Evolutionary conservation across 768 basidiomycete species (phyloP), one percentile per base, ranked within the genome.

Genomic region (Lentinula aciculospora): DNA sequence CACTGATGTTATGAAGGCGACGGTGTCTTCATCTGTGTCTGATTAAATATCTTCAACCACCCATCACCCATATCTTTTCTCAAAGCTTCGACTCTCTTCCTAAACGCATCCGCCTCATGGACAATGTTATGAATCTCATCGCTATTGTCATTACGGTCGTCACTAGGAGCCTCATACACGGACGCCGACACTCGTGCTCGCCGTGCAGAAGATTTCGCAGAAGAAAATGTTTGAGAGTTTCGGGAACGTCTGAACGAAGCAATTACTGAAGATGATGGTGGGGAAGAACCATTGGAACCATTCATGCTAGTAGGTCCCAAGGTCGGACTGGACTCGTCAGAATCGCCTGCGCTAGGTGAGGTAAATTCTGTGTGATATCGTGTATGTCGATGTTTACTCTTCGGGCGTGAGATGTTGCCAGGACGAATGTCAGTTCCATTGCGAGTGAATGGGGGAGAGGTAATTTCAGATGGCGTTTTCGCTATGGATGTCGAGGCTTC

Each of bases 41-140:
- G 86, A 59, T 83, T 89, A 64, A 89, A 85, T 32, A 94, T 90
- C 69, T 88, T 89, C 65, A 95, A 65, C 92, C 91, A 95, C 9
- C 85, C 84, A 23, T 94, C 93, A 2, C 93, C 93, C 79, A 94
- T 92, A 65, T 95, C 93, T 59, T 83, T 79, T 69, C 90, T 85
- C 68, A 95, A 65, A 17, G 86, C 86, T 74, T 94, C 93, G 51
- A 95, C 88, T 64, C 79, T 79, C 57, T 82, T 81, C 47, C 93
- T 79, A 68, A 89, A 92, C 44, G 84, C 79, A 58, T 92, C 92
- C 25, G 80, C 88, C 61, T 81, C 78, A 58, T 80, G 68, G 65
- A 76, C 73, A 17, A 34, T 31, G 10, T 9, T 17, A 13, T 48
- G 17, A 27, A 1, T 25, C 66, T 65, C 60, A 58, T 61, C 57